Evolutionary conservation across 352 stramenopile genomes (phyloP), one percentile per base, ranked within the genome.

Genomic region (Thalassiosira mediterranea): DNA sequence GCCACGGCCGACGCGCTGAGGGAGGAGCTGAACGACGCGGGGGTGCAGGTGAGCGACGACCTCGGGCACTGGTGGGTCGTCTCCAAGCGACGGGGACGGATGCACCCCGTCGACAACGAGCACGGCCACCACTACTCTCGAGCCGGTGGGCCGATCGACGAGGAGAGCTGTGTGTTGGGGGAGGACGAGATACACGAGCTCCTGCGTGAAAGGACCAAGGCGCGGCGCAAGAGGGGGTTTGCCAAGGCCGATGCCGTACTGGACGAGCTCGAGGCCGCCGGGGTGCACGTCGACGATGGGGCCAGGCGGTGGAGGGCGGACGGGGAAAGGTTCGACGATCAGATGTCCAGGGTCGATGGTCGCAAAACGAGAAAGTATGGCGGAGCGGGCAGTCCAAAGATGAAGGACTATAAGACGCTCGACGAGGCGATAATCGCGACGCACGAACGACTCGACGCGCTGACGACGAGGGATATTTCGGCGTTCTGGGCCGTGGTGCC

Each of bases 221-320:
- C 53, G 38, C 91, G 91, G 61, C 66, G 90, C 47, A 74, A 31
- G 44, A 46, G 87, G 13, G 62, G 91, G 49, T 93, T 88, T 65
- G 47, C 76, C n/a, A 67, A 23, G 17, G 87, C 87, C 1, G 87
- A 93, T 83, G 32, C 46, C 4, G 85, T 91, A 56, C 65, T 91
- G 72, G 26, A 46, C 29, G 70, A 90, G 11, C 62, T 93, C 4
- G 38, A 78, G 1, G 34, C 34, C 11, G 34, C 38, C 37, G 84
- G 81, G 19, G 84, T 91, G 0, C 63, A 77, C 47, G 69, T 93
- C 8, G 67, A 92, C 69, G 88, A 93, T 76, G 76, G 71, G 25
- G 67, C 47, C 34, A 91, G 91, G 56, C 70, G 88, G 54, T 93
- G 86, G 86, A 71, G 86, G 40, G 82, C 71, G 4, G 84, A 91